Evolutionary conservation across 2,329 filamentous ascomycete species (phyloP).

Genomic region (Chrysoporthe puriensis): DNA sequence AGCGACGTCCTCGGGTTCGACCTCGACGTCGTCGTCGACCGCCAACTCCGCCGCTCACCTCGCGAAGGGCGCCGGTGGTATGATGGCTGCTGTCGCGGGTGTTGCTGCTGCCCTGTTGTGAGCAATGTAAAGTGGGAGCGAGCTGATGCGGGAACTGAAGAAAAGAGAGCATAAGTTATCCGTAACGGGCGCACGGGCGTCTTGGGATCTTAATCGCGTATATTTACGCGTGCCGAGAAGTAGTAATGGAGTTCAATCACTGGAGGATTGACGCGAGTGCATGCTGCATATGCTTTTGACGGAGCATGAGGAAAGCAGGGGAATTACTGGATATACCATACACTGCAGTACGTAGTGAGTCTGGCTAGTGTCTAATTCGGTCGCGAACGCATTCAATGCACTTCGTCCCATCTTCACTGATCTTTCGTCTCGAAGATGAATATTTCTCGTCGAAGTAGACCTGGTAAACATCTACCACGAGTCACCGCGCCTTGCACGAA

Average conservation of each 20-base stretch:
- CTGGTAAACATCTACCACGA: background rate
- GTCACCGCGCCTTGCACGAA: no score
- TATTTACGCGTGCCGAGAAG: background rate
- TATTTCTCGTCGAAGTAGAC: background rate
- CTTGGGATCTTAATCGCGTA: conserved; percentile 4
- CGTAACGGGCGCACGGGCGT: background rate
- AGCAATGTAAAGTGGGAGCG: background rate
- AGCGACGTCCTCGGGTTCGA: conserved; percentile 10
- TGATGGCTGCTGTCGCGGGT: conserved; percentile 39
- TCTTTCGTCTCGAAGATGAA: background rate
- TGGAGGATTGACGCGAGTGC: conserved; percentile 3
- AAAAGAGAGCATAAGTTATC: background rate
- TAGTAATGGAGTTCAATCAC: background rate
- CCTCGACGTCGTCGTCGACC: conserved; percentile 16
- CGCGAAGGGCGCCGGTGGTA: conserved; percentile 36
- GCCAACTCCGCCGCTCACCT: conserved; percentile 24
- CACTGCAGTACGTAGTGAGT: conserved; percentile 21
- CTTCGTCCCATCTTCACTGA: background rate
- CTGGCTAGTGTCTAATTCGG: conserved; percentile 19
- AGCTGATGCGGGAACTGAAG: background rate
- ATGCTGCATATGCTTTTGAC: conserved; percentile 6
- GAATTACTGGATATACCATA: conserved; percentile 11
- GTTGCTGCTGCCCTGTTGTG: conserved; percentile 39
- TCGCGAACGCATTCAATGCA: background rate
- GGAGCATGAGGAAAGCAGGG: conserved; percentile 1